phyloP scores from a whole-genome alignment of 345 rosid genomes.

The Microthlaspi erraticum region DNA sequence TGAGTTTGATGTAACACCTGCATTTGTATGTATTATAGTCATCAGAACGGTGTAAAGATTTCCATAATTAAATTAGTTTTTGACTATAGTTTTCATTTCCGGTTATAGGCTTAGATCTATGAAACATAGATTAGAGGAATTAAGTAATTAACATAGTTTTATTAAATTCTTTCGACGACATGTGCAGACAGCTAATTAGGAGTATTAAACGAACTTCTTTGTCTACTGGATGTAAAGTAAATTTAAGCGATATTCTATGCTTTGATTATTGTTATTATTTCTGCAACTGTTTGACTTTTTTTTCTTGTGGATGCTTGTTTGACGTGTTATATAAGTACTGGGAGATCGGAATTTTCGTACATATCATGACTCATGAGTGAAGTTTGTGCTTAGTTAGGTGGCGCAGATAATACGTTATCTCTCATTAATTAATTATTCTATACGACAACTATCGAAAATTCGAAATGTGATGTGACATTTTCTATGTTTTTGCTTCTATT shows the following conservation, averaged over 20 bases:
- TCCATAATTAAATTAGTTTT: not conserved
- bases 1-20: constrained; percentile 37
- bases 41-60: constrained; percentile 11
- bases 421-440: constrained; percentile 21
- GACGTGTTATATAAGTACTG: not conserved
- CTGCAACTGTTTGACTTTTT: no score
- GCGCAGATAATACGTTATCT: constrained; percentile 26
- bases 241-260: no score
- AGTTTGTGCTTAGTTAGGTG: constrained; percentile 41
- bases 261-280: no score
- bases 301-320: not conserved
- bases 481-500: not conserved
- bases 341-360: constrained; percentile 1
- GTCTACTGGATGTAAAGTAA: not conserved
- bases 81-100: not conserved
- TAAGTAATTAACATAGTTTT: not conserved
- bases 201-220: not conserved
- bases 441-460: not conserved
- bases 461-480: constrained; percentile 26
- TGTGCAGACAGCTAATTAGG: not conserved
- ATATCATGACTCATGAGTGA: constrained; percentile 40
- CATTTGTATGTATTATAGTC: constrained; percentile 22
- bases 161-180: not conserved
- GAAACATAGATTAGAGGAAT: not conserved
- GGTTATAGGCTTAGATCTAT: not conserved